A percentile compares a stretch with the other conserved stretches of the same genome.
Evolutionary conservation across 2,329 filamentous ascomycete species (phyloP).

Genomic region (Mycosphaerella sp.): DNA sequence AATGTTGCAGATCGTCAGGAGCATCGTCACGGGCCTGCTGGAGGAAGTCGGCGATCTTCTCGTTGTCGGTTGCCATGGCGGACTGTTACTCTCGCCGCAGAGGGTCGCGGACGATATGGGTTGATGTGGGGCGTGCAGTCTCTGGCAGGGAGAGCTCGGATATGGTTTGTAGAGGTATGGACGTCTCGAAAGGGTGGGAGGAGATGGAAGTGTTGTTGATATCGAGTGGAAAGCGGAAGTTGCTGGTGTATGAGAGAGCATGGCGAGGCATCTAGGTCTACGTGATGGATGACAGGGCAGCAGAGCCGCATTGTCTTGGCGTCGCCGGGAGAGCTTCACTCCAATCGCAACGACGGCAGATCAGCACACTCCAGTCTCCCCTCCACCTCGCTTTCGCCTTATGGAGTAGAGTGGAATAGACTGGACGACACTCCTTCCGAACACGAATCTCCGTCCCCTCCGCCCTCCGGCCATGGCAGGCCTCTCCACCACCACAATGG

Average conservation of each 20-base stretch:
- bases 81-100: neutral
- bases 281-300: neutral
- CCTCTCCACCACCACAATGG: constrained; percentile 28
- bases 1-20: constrained; percentile 77
- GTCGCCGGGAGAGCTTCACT: constrained; percentile 2
- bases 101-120: neutral
- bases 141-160: neutral
- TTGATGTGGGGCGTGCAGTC: neutral
- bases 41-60: constrained; percentile 87
- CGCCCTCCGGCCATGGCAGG: constrained; percentile 29
- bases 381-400: neutral
- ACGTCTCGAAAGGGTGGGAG: neutral
- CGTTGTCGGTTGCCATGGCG: constrained; percentile 61
- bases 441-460: constrained; percentile 3
- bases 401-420: constrained; percentile 14
- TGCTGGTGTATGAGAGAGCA: neutral
- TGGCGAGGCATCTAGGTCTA: neutral
- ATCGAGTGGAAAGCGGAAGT: too few relatives aligned
- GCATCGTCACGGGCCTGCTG: constrained; percentile 81
- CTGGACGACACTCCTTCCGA: constrained; percentile 3
- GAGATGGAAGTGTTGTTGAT: neutral
- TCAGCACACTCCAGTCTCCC: neutral
- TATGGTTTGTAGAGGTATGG: neutral
- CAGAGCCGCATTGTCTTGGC: constrained; percentile 12
- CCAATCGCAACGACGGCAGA: constrained; percentile 4